Evolutionary conservation across 257 asterid genomes (phyloP).

Genomic region (Haberlea rhodopensis): DNA sequence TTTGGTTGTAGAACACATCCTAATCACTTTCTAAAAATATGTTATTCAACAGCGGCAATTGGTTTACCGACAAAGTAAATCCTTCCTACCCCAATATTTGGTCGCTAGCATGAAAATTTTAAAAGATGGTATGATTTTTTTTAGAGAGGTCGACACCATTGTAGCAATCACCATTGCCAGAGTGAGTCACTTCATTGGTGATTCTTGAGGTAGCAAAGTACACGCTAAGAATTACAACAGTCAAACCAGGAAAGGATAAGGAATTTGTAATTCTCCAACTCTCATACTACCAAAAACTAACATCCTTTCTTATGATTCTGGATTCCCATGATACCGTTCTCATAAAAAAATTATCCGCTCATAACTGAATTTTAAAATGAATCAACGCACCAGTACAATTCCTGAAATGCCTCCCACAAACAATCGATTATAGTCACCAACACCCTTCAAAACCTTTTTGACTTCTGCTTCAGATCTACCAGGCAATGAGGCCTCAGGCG

Average conservation of each 20-base stretch:
- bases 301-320: neutral
- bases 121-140: neutral
- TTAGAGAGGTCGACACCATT: constrained; percentile 7
- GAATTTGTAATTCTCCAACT: constrained; percentile 14
- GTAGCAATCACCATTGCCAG: constrained; percentile 20
- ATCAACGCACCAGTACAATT: constrained; percentile 52
- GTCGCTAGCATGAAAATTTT: neutral
- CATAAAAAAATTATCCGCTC: constrained; percentile 1
- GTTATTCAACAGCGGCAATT: neutral
- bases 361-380: constrained; percentile 12
- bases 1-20: neutral
- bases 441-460: constrained; percentile 43
- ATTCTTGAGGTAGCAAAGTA: neutral
- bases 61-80: neutral
- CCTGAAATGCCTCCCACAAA: constrained; percentile 66
- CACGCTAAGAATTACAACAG: neutral
- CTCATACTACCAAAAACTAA: constrained; percentile 5
- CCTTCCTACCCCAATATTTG: neutral
- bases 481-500: constrained; percentile 59
- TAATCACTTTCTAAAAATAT: neutral
- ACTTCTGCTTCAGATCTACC: constrained; percentile 41
- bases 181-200: neutral
- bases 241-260: neutral
- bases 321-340: neutral
- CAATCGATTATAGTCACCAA: constrained; percentile 64